Conservation (phyloP, 2,329 filamentous ascomycete species). For the Lachnellula occidentalis region DNA sequence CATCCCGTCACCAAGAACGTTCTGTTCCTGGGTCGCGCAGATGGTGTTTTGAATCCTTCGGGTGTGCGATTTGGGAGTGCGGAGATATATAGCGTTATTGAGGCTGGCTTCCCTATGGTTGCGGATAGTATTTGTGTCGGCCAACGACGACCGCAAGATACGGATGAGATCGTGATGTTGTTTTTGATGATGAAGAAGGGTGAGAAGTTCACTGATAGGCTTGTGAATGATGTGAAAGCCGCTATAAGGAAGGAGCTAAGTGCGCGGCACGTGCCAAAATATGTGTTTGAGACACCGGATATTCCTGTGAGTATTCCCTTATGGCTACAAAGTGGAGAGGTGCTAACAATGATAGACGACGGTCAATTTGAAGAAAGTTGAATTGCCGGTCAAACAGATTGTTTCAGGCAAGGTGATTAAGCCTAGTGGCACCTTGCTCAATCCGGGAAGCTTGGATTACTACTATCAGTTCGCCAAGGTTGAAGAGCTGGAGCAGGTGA, state of each 20-base stretch:
- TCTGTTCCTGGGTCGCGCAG: conserved; percentile 63
- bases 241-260: conserved; percentile 63
- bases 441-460: conserved; percentile 68
- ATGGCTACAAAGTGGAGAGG: neutral
- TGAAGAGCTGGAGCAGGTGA: conserved; percentile 49
- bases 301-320: conserved; percentile 59
- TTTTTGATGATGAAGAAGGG: conserved; percentile 58
- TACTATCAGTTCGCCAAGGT: conserved; percentile 76
- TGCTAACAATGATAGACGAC: conserved; percentile 52
- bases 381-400: conserved; percentile 79
- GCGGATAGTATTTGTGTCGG: conserved; percentile 76
- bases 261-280: conserved; percentile 70
- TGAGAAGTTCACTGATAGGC: conserved; percentile 42
- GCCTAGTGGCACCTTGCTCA: conserved; percentile 69
- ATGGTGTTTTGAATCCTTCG: conserved; percentile 75
- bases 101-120: conserved; percentile 58
- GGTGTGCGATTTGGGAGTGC: conserved; percentile 75
- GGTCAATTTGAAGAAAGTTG: conserved; percentile 80
- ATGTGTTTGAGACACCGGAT: conserved; percentile 73
- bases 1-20: conserved; percentile 63
- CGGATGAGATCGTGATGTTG: conserved; percentile 53
- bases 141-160: conserved; percentile 58
- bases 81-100: conserved; percentile 73
- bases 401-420: conserved; percentile 70
- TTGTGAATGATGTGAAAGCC: conserved; percentile 56